These are phyloP conservation scores for Colletotrichum sansevieriae DNA, from an alignment of 2,329 filamentous ascomycete genomes.

Conservation along the genomic window DNA sequence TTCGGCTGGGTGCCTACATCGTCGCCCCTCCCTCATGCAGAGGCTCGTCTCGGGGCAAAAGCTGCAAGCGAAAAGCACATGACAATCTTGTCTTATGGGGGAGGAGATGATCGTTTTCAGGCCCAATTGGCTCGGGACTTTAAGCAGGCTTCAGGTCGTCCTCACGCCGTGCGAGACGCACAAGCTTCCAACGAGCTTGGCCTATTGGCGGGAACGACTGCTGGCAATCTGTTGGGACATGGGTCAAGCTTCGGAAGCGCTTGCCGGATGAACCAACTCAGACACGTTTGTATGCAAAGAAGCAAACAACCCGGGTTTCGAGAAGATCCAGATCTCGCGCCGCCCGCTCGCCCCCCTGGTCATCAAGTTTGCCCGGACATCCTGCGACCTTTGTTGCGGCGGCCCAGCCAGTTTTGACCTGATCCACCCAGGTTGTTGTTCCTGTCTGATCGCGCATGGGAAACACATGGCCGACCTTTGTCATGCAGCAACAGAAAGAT, in stretches of 20 bases:
- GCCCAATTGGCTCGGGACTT: no score
- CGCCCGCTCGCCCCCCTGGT: not conserved
- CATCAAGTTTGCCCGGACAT: conserved; percentile 2
- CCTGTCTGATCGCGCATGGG: not conserved
- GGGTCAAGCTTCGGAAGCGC: not conserved
- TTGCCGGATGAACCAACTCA: not conserved
- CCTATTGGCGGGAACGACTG: conserved; percentile 14
- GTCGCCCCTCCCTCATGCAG: not conserved
- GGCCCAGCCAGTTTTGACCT: not conserved
- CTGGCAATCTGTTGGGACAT: conserved; percentile 12
- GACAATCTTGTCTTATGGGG: not conserved
- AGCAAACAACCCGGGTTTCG: conserved; percentile 28
- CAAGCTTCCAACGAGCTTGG: not conserved
- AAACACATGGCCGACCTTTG: not conserved
- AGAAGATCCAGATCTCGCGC: conserved; percentile 8
- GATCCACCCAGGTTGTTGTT: not conserved
- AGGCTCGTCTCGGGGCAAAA: not conserved
- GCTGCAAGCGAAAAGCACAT: not conserved
- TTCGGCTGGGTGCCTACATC: conserved; percentile 18
- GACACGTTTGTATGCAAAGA: not conserved
- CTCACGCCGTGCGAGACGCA: not conserved
- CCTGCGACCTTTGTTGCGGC: not conserved
- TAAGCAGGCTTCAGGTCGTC: not conserved
- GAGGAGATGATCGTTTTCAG: no score
- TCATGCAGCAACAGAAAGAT: conserved; percentile 1